A percentile compares a stretch with the other conserved stretches of the same genome.
Conservation (phyloP, 257 asterid species). For the Gardenia jasminoides region DNA sequence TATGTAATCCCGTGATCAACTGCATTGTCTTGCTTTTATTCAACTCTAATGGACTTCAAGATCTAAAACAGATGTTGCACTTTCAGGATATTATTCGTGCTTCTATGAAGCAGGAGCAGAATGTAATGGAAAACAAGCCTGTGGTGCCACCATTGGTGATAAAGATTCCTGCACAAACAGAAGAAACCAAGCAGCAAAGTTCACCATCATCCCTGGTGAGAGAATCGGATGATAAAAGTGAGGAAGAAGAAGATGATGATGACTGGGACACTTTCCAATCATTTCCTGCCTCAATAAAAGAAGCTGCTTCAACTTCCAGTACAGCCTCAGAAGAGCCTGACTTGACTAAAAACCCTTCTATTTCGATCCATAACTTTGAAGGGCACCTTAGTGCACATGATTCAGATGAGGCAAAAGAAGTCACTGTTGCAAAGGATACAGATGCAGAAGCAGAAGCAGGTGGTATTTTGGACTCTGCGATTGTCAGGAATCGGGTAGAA, state of each 20-base stretch:
- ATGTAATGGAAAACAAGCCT: constrained; percentile 44
- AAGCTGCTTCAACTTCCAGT: constrained; percentile 44
- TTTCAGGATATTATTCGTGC: constrained; percentile 89
- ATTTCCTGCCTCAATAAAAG: constrained; percentile 69
- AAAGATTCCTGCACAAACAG: constrained; percentile 63
- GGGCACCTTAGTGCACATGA: constrained; percentile 32
- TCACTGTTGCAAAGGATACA: constrained; percentile 16
- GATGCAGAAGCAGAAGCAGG: constrained; percentile 30
- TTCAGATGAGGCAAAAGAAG: constrained; percentile 26
- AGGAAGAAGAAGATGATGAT: constrained; percentile 64
- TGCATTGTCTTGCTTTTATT: not conserved
- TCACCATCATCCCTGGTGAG: constrained; percentile 37
- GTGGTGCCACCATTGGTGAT: constrained; percentile 56
- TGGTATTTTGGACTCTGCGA: constrained; percentile 17
- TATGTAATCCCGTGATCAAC: not conserved
- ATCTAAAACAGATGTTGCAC: constrained; percentile 17
- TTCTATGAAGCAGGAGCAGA: constrained; percentile 70
- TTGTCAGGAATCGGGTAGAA: constrained; percentile 25
- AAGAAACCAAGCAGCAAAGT: constrained; percentile 33
- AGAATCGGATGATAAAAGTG: constrained; percentile 45
- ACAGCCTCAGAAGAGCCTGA: constrained; percentile 12
- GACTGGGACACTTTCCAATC: constrained; percentile 99
- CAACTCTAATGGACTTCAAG: not conserved
- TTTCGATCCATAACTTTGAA: constrained; percentile 29
- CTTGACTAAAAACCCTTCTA: constrained; percentile 21